Conservation (phyloP, 805 yeast genomes). For the Starmera quercuum region DNA sequence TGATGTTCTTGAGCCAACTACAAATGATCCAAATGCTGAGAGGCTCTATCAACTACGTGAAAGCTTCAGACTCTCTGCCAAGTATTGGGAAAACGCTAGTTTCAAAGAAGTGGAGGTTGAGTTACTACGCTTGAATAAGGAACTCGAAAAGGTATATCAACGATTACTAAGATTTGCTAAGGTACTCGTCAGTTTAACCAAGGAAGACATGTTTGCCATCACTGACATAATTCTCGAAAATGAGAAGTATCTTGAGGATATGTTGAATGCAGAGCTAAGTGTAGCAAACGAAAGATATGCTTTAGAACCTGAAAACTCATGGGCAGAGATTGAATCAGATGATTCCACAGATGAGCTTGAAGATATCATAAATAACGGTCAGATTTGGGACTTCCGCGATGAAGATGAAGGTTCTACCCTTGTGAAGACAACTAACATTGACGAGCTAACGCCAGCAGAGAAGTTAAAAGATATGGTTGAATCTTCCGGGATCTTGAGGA, state of each 20-base stretch:
- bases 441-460: not conserved
- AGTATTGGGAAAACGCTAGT: not conserved
- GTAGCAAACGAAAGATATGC: not conserved
- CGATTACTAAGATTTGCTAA: constrained; percentile 1
- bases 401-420: constrained; percentile 1
- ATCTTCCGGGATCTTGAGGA: not conserved
- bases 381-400: not conserved
- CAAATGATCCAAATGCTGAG: not conserved
- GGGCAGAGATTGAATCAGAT: no score
- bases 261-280: not conserved
- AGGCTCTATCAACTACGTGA: not conserved
- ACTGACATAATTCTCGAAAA: constrained; percentile 1
- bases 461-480: constrained; percentile 2
- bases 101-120: not conserved
- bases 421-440: not conserved
- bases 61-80: not conserved
- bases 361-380: not conserved
- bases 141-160: constrained; percentile 1
- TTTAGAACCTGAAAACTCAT: not conserved
- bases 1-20: not conserved
- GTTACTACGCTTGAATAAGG: not conserved
- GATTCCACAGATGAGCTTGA: not conserved
- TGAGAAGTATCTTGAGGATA: not conserved
- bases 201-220: constrained; percentile 1
- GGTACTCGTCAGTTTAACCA: constrained; percentile 1